Base-by-base conservation (phyloP, 768 basidiomycete genomes). In the Steccherinum ochraceum region DNA sequence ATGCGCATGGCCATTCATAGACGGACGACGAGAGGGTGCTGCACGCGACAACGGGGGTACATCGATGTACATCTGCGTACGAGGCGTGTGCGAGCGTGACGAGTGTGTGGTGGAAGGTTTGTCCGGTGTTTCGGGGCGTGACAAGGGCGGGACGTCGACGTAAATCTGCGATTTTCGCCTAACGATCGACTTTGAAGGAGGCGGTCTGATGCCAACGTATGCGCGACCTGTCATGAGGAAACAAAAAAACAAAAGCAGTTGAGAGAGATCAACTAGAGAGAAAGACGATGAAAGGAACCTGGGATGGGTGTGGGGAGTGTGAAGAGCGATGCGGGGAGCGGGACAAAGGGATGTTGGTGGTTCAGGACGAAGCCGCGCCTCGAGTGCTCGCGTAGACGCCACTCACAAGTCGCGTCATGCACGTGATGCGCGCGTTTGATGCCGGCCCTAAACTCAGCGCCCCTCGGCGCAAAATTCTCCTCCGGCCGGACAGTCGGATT, bases 121-220 rank as follows among this genome's bases (percentile, higher is more conserved):
- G 30, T 35, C 16, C 16, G 30, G 30, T 35, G 30, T 35, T 35
- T 35, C 30, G 7, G 30, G 64, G 48, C 72, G 62, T 0, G 79
- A 75, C 24, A 77, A 79, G 2, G 71, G 63, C 1, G 83, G 81
- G 16, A 86, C 70, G 50, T 85, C 76, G 43, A 86, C 78, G 58
- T 74, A 88, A 30, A 80, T 75, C 57, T 72, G 72, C 35, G 72
- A 73, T 13, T 66, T 47, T 59, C 72, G 71, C 13, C 63, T 68
- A 26, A 51, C 45, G 12, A 61, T 49, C 16, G 68, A 58, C 35
- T n/a, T n/a, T n/a, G n/a, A n/a, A n/a, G n/a, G n/a, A n/a, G n/a
- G n/a, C 7, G 30, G 30, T 35, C 30, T 35, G 7, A 16, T 35
- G 30, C 30, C 30, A 35, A 35, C 30, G 30, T 7, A 35, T 35